Evolutionary conservation across 768 basidiomycete species (phyloP), one percentile per base, ranked within the genome.

Genomic region (Goffeauzyma gilvescens): DNA sequence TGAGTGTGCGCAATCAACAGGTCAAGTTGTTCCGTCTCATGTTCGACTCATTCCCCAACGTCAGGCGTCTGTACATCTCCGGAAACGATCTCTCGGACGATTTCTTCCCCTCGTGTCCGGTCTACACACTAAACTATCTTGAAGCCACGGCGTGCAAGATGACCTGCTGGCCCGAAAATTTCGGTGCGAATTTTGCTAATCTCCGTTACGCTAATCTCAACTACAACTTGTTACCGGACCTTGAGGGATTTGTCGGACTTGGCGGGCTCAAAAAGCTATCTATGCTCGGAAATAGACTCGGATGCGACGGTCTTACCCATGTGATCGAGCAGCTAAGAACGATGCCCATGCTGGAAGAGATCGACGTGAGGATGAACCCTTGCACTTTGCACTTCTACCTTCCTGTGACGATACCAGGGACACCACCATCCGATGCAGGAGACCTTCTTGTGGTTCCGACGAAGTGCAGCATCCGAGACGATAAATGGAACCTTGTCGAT

Each of bases 351-450:
- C 71, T 84, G 53, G 85, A 93, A 68, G 76, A 82, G 75, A 61
- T 89, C 31, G 90, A 96, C 67, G 75, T 93, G 63, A 73, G 90
- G 64, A 93, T 95, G 86, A 98, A 98, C 58, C 89, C 93, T 41
- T 85, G 81, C 52, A 95, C 89, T 15, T 75, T 95, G 9, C 83
- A 83, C 5, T 90, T 85, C 80, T 96, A 98, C 64, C 71, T 93
- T 25, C 86, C 93, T 18, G 66, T 95, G 45, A 70, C 87, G 39
- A 75, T 81, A 9, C 5, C 30, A 8, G 30, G 33, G 1, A n/a
- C 30, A 20, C 21, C 20, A 14, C 30, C 30, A 7, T 41, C 30
- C 18, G 25, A 28, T 6, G 40, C 31, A 28, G 13, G 18, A 5
- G 12, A 12, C n/a, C 39, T 10, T 34, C 33, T 18, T 9, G n/a